Percentiles rank a stretch among this genome's conserved stretches.
Conservation (phyloP, 148 eudicot genomes). For the Vaccinium vitisidaea region DNA sequence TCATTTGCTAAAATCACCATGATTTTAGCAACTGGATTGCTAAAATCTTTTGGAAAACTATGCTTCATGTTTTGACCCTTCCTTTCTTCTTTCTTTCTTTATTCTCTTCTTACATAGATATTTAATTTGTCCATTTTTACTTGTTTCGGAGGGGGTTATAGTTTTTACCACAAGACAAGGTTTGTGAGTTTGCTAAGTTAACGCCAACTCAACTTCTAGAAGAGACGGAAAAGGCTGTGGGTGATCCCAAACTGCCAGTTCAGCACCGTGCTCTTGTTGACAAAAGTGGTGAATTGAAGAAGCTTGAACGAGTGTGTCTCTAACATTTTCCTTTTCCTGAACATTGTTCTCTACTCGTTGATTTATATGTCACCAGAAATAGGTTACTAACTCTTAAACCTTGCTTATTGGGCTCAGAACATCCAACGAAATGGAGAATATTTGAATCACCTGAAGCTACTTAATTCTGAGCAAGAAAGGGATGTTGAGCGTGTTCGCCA, state of each 20-base stretch:
- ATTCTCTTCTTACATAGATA: not conserved
- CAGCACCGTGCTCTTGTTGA: constrained; percentile 70
- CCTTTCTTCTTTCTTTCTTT: not conserved
- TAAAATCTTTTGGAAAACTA: too few species aligned
- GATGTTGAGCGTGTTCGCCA: constrained; percentile 96
- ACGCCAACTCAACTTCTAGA: constrained; percentile 85
- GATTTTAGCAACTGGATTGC: too few species aligned
- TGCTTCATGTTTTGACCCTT: not conserved
- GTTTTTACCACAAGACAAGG: constrained; percentile 98
- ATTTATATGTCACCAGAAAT: not conserved
- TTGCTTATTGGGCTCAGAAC: constrained; percentile 39
- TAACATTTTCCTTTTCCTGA: constrained; percentile 5
- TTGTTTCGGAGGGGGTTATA: constrained; percentile 24
- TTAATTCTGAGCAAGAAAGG: constrained; percentile 79
- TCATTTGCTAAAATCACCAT: too few species aligned
- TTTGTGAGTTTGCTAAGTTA: constrained; percentile 96
- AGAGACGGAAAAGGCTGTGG: constrained; percentile 95
- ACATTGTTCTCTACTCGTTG: not conserved
- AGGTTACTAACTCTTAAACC: constrained; percentile 5
- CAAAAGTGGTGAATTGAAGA: constrained; percentile 64
- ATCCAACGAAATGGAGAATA: constrained; percentile 55
- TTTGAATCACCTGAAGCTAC: constrained; percentile 62
- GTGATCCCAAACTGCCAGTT: constrained; percentile 84
- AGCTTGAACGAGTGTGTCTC: constrained; percentile 60
- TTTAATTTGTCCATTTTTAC: not conserved